Evolutionary conservation across 805 yeast genomes (phyloP).

Genomic region (Candida chilensis): DNA sequence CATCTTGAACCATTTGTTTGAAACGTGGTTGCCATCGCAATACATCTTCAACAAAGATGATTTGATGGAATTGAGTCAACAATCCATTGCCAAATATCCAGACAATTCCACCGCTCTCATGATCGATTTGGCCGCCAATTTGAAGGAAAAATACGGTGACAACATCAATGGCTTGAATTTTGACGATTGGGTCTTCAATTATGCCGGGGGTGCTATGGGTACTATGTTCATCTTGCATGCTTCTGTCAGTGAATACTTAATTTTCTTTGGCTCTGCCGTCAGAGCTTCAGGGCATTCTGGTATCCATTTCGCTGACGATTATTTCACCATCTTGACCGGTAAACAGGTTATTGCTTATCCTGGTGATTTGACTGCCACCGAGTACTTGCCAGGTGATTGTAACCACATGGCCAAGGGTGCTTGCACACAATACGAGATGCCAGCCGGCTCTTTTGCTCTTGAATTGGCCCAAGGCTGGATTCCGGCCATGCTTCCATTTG

Average conservation of each 20-base stretch:
- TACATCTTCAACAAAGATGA: conserved; percentile 64
- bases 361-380: conserved; percentile 51
- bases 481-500: conserved; percentile 96
- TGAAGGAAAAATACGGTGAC: conserved; percentile 64
- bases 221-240: conserved; percentile 94
- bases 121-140: conserved; percentile 45
- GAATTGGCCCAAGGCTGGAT: conserved; percentile 99
- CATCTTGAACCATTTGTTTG: conserved; percentile 30
- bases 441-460: conserved; percentile 73
- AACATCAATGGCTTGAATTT: conserved; percentile 60
- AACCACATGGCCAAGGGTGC: conserved; percentile 71
- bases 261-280: conserved; percentile 85
- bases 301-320: conserved; percentile 94
- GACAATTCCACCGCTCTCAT: conserved; percentile 58
- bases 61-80: conserved; percentile 49
- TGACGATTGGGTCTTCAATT: conserved; percentile 92
- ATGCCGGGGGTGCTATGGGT: conserved; percentile 99
- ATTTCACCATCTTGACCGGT: conserved; percentile 84
- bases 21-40: conserved; percentile 60
- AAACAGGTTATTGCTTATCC: conserved; percentile 68
- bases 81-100: conserved; percentile 42
- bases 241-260: conserved; percentile 85
- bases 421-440: conserved; percentile 83
- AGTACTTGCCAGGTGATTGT: conserved; percentile 80
- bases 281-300: conserved; percentile 98